These are phyloP conservation scores for Nitzschia sp. DNA, from an alignment of 108 stramenopile species.

Conservation along the genomic window DNA sequence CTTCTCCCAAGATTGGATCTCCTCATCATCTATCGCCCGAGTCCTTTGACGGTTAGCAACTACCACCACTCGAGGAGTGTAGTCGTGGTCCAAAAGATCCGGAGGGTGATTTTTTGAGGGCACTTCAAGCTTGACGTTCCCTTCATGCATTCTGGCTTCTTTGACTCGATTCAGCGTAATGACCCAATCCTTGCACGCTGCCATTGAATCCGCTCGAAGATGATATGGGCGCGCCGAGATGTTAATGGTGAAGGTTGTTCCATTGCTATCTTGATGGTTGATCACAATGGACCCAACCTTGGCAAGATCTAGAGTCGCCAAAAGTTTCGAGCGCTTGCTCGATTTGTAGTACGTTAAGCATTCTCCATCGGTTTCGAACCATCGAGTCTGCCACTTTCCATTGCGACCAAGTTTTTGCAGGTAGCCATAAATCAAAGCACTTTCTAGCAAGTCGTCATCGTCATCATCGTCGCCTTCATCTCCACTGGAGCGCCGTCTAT, in stretches of 20 bases:
- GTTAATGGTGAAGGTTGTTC: conserved; percentile 76
- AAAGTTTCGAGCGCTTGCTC: conserved; percentile 83
- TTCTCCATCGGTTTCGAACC: conserved; percentile 96
- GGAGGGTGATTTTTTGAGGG: conserved; percentile 30
- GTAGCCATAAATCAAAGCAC: conserved; percentile 82
- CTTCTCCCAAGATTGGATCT: conserved; percentile 34
- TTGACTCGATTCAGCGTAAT: conserved; percentile 81
- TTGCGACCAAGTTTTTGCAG: conserved; percentile 94
- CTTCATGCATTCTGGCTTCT: conserved; percentile 80
- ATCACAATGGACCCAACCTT: conserved; percentile 82
- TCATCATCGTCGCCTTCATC: conserved; percentile 18
- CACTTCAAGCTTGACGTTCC: conserved; percentile 68
- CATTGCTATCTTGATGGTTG: conserved; percentile 58
- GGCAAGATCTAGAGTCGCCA: conserved; percentile 83
- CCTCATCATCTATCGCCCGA: conserved; percentile 50
- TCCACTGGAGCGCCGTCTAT: conserved; percentile 10
- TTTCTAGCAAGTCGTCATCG: conserved; percentile 30
- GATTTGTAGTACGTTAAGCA: conserved; percentile 97
- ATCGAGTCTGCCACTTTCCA: conserved; percentile 96
- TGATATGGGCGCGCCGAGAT: conserved; percentile 75
- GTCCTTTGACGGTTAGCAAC: conserved; percentile 57
- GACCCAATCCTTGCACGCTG: conserved; percentile 82
- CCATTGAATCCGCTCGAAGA: conserved; percentile 73
- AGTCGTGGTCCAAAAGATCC: conserved; percentile 37
- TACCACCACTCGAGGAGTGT: conserved; percentile 54